phyloP scores from a whole-genome alignment of 1,139 yeast species.

The Yamadazyma jaroonii region DNA sequence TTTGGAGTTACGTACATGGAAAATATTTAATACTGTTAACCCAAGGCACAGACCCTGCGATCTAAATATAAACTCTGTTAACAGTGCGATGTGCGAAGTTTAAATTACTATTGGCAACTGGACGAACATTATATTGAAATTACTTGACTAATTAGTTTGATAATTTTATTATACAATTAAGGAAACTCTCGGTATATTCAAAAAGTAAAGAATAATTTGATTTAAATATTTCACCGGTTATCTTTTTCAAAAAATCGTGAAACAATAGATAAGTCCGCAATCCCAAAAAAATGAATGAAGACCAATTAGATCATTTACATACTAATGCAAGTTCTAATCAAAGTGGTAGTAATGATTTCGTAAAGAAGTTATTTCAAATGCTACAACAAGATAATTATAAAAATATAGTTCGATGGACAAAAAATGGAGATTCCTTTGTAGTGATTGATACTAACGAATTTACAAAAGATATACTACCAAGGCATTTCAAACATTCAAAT shows the following conservation, averaged over 20 bases:
- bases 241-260: too few species aligned
- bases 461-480: constrained; percentile 80
- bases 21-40: too few species aligned
- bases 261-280: background rate
- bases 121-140: background rate
- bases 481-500: constrained; percentile 90
- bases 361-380: constrained; percentile 76
- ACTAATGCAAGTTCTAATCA: constrained; percentile 28
- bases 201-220: too few species aligned
- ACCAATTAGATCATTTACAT: constrained; percentile 10
- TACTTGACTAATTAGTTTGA: too few species aligned
- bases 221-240: too few species aligned
- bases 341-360: constrained; percentile 68
- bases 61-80: background rate
- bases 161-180: too few species aligned
- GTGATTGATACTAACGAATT: constrained; percentile 88
- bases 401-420: constrained; percentile 81
- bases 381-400: constrained; percentile 74
- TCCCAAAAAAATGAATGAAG: constrained; percentile 5
- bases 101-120: background rate
- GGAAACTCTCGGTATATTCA: too few species aligned
- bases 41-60: too few species aligned
- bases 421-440: constrained; percentile 78
- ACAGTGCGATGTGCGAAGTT: constrained; percentile 1
- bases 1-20: constrained; percentile 10